phyloP scores from a whole-genome alignment of 2,329 filamentous ascomycete genomes.

The Massarina eburnea region DNA sequence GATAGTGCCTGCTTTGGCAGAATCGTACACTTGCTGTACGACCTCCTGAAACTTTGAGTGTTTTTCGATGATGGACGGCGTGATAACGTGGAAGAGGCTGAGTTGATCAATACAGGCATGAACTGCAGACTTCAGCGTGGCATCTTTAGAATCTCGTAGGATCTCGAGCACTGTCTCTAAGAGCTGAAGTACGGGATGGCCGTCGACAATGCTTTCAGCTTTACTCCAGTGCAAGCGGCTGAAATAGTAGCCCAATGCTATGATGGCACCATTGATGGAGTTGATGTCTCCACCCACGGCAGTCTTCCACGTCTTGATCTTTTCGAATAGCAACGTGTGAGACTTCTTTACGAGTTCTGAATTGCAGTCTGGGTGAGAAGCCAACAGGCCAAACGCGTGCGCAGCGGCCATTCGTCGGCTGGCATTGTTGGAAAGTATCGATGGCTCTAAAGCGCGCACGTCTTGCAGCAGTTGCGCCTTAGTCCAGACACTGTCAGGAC shows the following conservation, averaged over 20 bases:
- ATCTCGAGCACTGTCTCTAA: conserved; percentile 53
- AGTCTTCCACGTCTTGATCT: conserved; percentile 55
- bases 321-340: conserved; percentile 51
- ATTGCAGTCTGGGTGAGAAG: conserved; percentile 59
- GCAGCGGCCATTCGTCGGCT: conserved; percentile 67
- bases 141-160: conserved; percentile 57
- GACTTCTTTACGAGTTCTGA: conserved; percentile 46
- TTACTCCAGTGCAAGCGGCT: conserved; percentile 60
- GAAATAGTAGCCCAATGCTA: conserved; percentile 60
- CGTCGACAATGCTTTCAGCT: conserved; percentile 25
- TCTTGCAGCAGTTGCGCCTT: conserved; percentile 34
- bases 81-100: conserved; percentile 60
- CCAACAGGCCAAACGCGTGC: conserved; percentile 73
- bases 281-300: conserved; percentile 63
- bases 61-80: conserved; percentile 40
- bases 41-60: conserved; percentile 50
- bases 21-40: conserved; percentile 63
- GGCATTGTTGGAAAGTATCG: conserved; percentile 72
- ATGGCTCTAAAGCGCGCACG: conserved; percentile 56
- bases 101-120: conserved; percentile 63
- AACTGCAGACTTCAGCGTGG: conserved; percentile 58
- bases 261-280: conserved; percentile 61
- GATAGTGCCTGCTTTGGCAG: conserved; percentile 79
- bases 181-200: conserved; percentile 45
- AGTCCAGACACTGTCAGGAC: conserved; percentile 51